Evolutionary conservation across 805 yeast genomes (phyloP), one percentile per base, ranked within the genome.

Genomic region (Candida dajiaensis): DNA sequence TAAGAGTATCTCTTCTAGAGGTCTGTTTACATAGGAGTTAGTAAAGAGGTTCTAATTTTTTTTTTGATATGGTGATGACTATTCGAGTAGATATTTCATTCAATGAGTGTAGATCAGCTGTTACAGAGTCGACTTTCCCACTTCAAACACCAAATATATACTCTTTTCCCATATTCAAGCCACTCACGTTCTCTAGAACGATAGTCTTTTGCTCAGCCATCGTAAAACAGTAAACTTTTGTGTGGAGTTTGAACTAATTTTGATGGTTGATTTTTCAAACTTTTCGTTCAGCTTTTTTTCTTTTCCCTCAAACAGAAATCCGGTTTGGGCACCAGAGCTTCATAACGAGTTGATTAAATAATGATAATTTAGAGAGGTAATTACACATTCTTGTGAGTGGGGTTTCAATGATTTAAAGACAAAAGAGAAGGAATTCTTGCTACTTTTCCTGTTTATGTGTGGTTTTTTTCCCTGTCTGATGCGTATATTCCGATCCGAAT

Each of bases 1-100:
- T 84, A 58, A 94, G 78, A 46, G 92, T 81, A 76, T 94, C 99
- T 73, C 99, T 84, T 73, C 98, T 89, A 56, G 87, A 78, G 45
- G 99, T 94, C 71, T 87, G 75, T 60, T 36, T n/a, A n/a, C n/a
- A 16, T 15, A 16, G 13, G 15, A 28, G 48, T 50, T 43, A 45
- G 50, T 44, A 38, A 12, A 33, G 19, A 28, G 31, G 7, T 33
- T 16, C 28, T 21, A 22, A n/a, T 28, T 11, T 31, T 31, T 6
- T 4, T 33, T 33, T 33, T 9, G 5, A 12, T 18, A 7, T 8
- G 20, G 36, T 33, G 36, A 33, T 33, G 36, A 33, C 36, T 33
- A 33, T 33, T 33, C 9, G 36, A 12, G 33, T 28, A 33, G 20
- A 25, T 33, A 11, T 7, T 28, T 28, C 31, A 28, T 25, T 10